These are phyloP conservation scores for Aspergillus pseudoglaucus DNA, from an alignment of 2,329 filamentous ascomycete genomes.

Conservation along the genomic window DNA sequence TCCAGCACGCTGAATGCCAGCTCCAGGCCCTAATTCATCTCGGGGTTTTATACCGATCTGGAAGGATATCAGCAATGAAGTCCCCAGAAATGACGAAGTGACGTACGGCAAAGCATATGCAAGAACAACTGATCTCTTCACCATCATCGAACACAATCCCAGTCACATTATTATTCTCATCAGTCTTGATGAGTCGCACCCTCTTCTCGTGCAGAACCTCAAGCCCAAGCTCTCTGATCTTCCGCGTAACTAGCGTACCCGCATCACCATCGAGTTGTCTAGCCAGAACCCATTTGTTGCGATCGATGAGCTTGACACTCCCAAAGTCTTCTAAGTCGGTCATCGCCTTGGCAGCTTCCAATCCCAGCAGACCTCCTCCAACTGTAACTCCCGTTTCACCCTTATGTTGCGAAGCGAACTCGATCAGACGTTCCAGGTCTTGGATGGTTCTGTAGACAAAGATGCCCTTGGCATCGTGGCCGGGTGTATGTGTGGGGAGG, in stretches of 20 bases:
- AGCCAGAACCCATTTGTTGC: slow-evolving; percentile 75
- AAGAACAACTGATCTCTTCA: slow-evolving; percentile 67
- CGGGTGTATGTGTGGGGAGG: slow-evolving; percentile 64
- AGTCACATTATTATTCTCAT: slow-evolving; percentile 60
- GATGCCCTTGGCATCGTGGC: slow-evolving; percentile 71
- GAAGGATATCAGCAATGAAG: slow-evolving; percentile 1
- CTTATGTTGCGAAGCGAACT: slow-evolving; percentile 60
- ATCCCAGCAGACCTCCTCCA: slow-evolving; percentile 74
- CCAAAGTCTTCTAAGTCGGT: slow-evolving; percentile 71
- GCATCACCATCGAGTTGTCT: slow-evolving; percentile 78
- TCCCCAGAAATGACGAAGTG: background rate
- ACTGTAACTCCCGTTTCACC: slow-evolving; percentile 69
- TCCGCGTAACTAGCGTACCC: slow-evolving; percentile 72
- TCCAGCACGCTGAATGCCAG: slow-evolving; percentile 66
- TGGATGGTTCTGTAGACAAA: slow-evolving; percentile 86
- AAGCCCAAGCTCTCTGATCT: slow-evolving; percentile 69
- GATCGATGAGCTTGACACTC: slow-evolving; percentile 71
- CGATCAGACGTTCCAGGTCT: slow-evolving; percentile 70
- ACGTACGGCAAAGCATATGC: slow-evolving; percentile 71
- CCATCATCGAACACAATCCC: slow-evolving; percentile 78
- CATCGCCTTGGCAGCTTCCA: slow-evolving; percentile 90
- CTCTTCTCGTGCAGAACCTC: slow-evolving; percentile 73
- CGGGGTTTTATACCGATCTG: slow-evolving; percentile 72
- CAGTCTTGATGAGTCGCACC: slow-evolving; percentile 65
- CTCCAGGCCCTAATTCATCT: slow-evolving; percentile 65